Base-by-base conservation (phyloP, 2,329 filamentous ascomycete genomes). In the Metarhizium robertsii region DNA sequence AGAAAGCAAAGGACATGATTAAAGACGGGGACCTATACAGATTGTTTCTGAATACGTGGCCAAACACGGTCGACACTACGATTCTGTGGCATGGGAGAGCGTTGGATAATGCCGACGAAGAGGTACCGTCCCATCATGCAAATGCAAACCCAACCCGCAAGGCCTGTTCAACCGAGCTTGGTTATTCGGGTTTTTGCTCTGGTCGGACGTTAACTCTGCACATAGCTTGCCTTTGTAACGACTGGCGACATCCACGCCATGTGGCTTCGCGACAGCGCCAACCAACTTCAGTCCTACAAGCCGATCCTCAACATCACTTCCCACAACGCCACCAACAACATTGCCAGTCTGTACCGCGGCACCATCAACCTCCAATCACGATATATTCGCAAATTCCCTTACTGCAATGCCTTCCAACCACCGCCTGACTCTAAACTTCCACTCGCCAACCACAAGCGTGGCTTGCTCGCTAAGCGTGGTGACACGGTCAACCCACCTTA, bases 381-480 rank as follows among this genome's bases (percentile, higher is more conserved):
- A 55, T 90, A 90, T 68, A 73, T 91, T 52, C 75, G 83, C 53
- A 77, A 78, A 11, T 79, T 79, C 7, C 92, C 92, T 1, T 92
- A 92, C 73, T 97, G 92, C 78, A 96, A 96, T 70, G 89, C 92
- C 42, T 97, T 96, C 72, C 92, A 96, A 67, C 89, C 92, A 0
- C 92, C 92, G 0, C 76, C 81, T 2, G 89, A 91, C 53, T 89
- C 88, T 55, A 62, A 61, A 3, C 48, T 66, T 11, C 50, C 55
- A 13, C 50, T 49, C 29, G 54, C 57, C 50, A 61, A 55, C 52
- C 38, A 53, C 38, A 62, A 64, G 56, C 58, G 64, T 38, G 52
- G 57, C 38, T 36, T 49, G 18, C 36, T 67, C 29, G 32, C 40
- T 49, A 57, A 58, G 42, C 53, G 63, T 38, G 64, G 79, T n/a